Conservation (phyloP, 805 yeast species). For the Spathaspora passalidarum region DNA sequence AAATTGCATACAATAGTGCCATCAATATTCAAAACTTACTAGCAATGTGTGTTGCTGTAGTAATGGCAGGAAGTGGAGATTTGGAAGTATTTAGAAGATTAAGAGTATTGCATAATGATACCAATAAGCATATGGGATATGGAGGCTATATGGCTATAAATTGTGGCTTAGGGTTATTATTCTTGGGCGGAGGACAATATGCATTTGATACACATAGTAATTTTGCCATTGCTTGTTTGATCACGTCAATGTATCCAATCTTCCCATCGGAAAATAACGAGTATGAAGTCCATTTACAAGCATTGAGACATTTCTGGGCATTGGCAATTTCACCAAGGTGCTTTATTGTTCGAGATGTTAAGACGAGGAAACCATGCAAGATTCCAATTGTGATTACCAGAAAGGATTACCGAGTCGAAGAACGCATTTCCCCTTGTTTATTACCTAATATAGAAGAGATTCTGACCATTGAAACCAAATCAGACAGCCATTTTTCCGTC, state of each 20-base stretch:
- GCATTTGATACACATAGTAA: conserved; percentile 60
- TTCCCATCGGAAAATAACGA: conserved; percentile 48
- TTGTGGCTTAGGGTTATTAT: conserved; percentile 81
- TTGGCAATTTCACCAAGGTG: conserved; percentile 79
- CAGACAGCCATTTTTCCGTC: conserved; percentile 54
- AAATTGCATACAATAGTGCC: conserved; percentile 52
- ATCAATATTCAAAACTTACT: conserved; percentile 55
- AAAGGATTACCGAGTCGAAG: conserved; percentile 33
- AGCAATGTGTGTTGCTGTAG: conserved; percentile 61
- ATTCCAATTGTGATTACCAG: conserved; percentile 39
- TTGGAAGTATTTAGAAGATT: conserved; percentile 70
- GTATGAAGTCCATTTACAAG: conserved; percentile 70
- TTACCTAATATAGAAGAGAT: conserved; percentile 60
- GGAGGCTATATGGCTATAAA: conserved; percentile 78
- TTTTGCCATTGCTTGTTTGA: conserved; percentile 63
- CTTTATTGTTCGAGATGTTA: conserved; percentile 70
- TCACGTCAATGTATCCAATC: conserved; percentile 76
- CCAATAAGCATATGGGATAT: conserved; percentile 44
- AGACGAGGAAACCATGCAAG: conserved; percentile 53
- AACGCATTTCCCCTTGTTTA: conserved; percentile 59
- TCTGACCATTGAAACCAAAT: conserved; percentile 41
- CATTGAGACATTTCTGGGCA: conserved; percentile 88
- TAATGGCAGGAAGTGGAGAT: conserved; percentile 93
- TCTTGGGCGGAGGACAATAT: conserved; percentile 90
- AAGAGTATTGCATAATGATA: conserved; percentile 63